Evolutionary conservation across 768 basidiomycete species (phyloP).

Genomic region (Lentinula detonsa): DNA sequence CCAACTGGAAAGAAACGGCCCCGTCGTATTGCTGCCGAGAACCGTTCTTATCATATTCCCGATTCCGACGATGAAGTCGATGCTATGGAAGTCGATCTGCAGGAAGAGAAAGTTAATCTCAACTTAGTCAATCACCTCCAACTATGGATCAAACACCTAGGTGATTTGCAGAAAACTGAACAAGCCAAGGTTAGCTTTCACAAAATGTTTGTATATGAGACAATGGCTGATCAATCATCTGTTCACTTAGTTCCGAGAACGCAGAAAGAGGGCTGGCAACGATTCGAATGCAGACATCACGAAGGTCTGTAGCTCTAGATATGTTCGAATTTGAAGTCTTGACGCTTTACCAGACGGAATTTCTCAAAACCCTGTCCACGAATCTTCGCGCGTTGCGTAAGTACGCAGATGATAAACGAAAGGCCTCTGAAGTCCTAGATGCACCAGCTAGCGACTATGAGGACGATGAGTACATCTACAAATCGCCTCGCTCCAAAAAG

Average conservation of each 20-base stretch:
- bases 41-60: slow-evolving; percentile 52
- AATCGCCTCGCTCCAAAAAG: slow-evolving; percentile 4
- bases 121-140: slow-evolving; percentile 42
- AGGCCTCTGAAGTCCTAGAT: slow-evolving; percentile 14
- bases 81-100: slow-evolving; percentile 23
- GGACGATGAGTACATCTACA: slow-evolving; percentile 2
- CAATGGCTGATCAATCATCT: slow-evolving; percentile 7
- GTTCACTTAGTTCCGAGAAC: slow-evolving; percentile 51
- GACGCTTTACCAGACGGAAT: slow-evolving; percentile 47
- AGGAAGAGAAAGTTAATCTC: slow-evolving; percentile 23
- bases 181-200: slow-evolving; percentile 51
- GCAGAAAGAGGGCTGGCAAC: slow-evolving; percentile 43
- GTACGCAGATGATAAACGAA: slow-evolving; percentile 45
- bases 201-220: neutral
- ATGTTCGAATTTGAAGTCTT: neutral
- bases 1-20: slow-evolving; percentile 45
- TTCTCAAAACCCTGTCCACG: slow-evolving; percentile 54
- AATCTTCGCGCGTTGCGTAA: slow-evolving; percentile 59
- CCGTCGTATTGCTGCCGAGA: slow-evolving; percentile 45
- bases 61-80: slow-evolving; percentile 66
- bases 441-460: neutral
- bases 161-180: slow-evolving; percentile 55
- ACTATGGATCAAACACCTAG: slow-evolving; percentile 64
- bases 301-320: slow-evolving; percentile 40
- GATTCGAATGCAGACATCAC: slow-evolving; percentile 42